Percentiles rank a stretch among this genome's conserved stretches.
Conservation (phyloP, 192 early-diverging fungal species). For the Phlyctochytrium arcticum region DNA sequence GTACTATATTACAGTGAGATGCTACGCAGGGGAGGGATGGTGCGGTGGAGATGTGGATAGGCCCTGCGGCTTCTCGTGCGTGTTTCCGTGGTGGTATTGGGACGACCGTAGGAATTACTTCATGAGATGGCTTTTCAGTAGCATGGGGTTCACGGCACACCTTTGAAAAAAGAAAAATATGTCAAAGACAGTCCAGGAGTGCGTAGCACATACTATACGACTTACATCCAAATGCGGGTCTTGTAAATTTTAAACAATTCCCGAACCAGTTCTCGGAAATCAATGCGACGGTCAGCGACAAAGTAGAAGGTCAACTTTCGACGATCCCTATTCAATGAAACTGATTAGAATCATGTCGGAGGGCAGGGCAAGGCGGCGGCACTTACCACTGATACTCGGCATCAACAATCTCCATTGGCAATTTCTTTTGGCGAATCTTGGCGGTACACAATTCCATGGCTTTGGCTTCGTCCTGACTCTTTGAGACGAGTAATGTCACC, state of each 20-base stretch:
- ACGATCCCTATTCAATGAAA: conserved; percentile 64
- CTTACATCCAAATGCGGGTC: conserved; percentile 93
- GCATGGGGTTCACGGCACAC: conserved; percentile 50
- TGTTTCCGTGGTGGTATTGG: too few species aligned
- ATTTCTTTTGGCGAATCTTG: conserved; percentile 83
- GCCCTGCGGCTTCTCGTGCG: too few species aligned
- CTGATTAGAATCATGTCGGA: neutral
- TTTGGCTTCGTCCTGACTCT: conserved; percentile 87
- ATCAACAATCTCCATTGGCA: conserved; percentile 94
- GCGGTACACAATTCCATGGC: conserved; percentile 81
- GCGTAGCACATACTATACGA: neutral
- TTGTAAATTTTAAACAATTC: conserved; percentile 97
- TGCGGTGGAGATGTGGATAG: too few species aligned
- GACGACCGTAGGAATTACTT: too few species aligned
- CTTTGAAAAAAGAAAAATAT: conserved; percentile 16
- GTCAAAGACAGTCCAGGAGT: neutral
- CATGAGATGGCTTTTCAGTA: too few species aligned
- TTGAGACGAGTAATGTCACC: conserved; percentile 71
- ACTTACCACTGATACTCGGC: conserved; percentile 96
- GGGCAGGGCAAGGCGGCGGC: neutral
- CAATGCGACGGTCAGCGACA: conserved; percentile 87
- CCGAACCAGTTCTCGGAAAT: conserved; percentile 93
- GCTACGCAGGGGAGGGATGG: too few species aligned
- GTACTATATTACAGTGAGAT: too few species aligned
- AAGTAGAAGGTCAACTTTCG: conserved; percentile 97